Evolutionary conservation across 768 basidiomycete species (phyloP).

Genomic region (Hericium coralloides): DNA sequence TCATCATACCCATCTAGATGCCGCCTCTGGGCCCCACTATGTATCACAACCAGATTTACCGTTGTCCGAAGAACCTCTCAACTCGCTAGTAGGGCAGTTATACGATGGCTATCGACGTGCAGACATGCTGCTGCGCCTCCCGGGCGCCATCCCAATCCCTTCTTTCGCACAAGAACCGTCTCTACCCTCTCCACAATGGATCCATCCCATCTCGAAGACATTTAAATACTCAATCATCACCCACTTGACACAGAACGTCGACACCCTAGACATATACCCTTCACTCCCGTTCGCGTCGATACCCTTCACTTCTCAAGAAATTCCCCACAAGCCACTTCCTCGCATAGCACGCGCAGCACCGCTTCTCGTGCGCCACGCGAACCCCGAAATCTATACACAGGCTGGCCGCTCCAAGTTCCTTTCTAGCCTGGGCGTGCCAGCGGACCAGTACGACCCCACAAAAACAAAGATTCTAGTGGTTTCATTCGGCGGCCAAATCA

Average conservation of each 20-base stretch:
- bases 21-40: not conserved
- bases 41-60: slow-evolving; percentile 35
- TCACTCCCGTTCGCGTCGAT: slow-evolving; percentile 31
- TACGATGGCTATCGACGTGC: slow-evolving; percentile 60
- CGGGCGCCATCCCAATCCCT: slow-evolving; percentile 70
- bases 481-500: slow-evolving; percentile 74
- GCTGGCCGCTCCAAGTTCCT: slow-evolving; percentile 50
- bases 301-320: slow-evolving; percentile 7
- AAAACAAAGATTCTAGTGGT: slow-evolving; percentile 60
- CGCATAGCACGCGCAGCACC: slow-evolving; percentile 45
- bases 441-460: slow-evolving; percentile 33
- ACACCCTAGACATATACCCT: slow-evolving; percentile 28
- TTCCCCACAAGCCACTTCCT: slow-evolving; percentile 9
- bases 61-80: slow-evolving; percentile 37
- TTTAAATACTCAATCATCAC: slow-evolving; percentile 39
- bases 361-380: slow-evolving; percentile 60
- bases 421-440: slow-evolving; percentile 48
- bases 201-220: slow-evolving; percentile 36
- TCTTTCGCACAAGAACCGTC: slow-evolving; percentile 46
- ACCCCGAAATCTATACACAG: slow-evolving; percentile 38
- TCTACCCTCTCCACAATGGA: slow-evolving; percentile 59
- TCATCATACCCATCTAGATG: slow-evolving; percentile 3
- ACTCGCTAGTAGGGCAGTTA: slow-evolving; percentile 57
- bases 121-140: slow-evolving; percentile 59
- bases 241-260: slow-evolving; percentile 28